These are phyloP conservation scores for Yamagishiella unicocca DNA, from an alignment of 139 green algal species.

Conservation along the genomic window DNA sequence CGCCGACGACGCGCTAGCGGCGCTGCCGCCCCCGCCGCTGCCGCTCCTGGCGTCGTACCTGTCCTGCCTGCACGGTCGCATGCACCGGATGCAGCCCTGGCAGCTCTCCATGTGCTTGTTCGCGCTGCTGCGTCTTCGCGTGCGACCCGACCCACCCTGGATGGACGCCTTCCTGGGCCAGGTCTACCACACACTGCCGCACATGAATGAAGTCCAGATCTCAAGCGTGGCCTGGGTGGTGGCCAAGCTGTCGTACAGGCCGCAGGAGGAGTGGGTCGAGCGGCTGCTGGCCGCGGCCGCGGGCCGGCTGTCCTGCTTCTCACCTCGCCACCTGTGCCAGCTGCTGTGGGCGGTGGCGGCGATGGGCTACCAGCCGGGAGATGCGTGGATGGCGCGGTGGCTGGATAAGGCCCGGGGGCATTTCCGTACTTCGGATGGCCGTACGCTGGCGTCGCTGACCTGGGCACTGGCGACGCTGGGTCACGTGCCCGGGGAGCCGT, in stretches of 20 bases:
- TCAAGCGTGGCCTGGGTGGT: neutral
- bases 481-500: neutral
- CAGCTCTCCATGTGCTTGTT: constrained; percentile 34
- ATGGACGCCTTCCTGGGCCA: constrained; percentile 9
- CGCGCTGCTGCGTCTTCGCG: neutral
- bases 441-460: neutral
- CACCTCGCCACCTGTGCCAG: neutral
- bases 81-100: constrained; percentile 21
- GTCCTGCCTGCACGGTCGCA: constrained; percentile 29
- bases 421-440: constrained; percentile 22
- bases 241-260: constrained; percentile 6
- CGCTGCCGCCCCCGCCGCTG: constrained; percentile 4
- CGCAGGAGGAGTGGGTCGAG: neutral
- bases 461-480: constrained; percentile 16
- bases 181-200: neutral
- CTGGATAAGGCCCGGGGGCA: neutral
- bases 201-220: constrained; percentile 36
- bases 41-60: neutral
- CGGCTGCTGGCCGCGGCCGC: neutral
- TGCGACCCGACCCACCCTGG: constrained; percentile 17
- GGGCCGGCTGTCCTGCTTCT: constrained; percentile 29
- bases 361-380: constrained; percentile 18
- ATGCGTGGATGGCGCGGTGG: constrained; percentile 4
- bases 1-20: neutral
- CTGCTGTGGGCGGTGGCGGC: constrained; percentile 30